phyloP scores from a whole-genome alignment of 176 grass and related monocot genomes.

The Themeda triandra region DNA sequence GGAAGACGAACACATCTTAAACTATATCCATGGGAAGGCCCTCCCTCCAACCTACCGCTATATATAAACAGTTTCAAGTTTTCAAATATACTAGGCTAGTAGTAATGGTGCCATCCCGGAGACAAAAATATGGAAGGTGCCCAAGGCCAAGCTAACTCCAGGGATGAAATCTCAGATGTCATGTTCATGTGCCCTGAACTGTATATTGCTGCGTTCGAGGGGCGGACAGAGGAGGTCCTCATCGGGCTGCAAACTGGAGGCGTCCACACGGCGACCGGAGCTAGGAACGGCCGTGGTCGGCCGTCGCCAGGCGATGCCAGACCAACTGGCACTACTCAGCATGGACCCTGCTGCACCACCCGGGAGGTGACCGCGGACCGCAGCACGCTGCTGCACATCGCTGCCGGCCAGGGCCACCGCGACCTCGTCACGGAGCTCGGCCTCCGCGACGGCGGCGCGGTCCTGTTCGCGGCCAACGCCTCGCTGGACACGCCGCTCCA shows the following conservation, averaged over 20 bases:
- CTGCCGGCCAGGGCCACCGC: constrained; percentile 13
- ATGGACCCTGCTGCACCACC: constrained; percentile 16
- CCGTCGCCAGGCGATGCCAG: not conserved
- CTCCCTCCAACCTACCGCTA: too few relatives aligned
- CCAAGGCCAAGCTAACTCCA: not conserved
- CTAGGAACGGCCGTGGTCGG: too few relatives aligned
- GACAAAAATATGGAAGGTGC: not conserved
- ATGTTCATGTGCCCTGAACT: constrained; percentile 35
- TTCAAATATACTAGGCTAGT: too few relatives aligned
- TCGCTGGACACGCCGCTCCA: constrained; percentile 48
- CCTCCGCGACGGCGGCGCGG: not conserved
- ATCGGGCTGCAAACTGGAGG: not conserved
- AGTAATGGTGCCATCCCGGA: too few relatives aligned
- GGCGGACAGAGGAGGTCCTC: not conserved
- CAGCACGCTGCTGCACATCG: constrained; percentile 46
- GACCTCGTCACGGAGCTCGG: constrained; percentile 24
- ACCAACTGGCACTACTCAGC: too few relatives aligned
- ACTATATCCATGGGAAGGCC: too few relatives aligned
- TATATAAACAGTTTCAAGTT: too few relatives aligned
- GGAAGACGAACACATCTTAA: too few relatives aligned
- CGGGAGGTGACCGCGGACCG: constrained; percentile 22
- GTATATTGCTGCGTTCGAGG: constrained; percentile 14
- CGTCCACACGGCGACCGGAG: not conserved
- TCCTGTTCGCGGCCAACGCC: constrained; percentile 20
- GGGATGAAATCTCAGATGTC: not conserved